These are phyloP conservation scores for Hydnomerulius pinastri DNA, from an alignment of 768 basidiomycete species.

Conservation along the genomic window DNA sequence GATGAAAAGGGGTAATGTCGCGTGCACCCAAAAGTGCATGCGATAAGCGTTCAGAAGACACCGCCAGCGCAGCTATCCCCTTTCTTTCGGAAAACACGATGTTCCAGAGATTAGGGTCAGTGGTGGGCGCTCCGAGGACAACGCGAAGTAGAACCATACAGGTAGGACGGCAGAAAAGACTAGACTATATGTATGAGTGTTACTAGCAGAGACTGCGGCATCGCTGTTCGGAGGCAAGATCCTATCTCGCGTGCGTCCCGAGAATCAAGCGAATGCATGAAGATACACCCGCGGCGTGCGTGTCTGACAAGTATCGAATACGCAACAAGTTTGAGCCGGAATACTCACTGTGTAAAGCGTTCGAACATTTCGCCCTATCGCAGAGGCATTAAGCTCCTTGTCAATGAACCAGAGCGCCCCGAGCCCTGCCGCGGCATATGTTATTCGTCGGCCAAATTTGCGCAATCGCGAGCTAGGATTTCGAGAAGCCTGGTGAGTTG, in stretches of 20 bases:
- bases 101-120: too few species aligned
- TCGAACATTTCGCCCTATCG: constrained; percentile 46
- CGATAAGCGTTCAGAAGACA: not conserved
- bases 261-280: too few species aligned
- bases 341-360: constrained; percentile 51
- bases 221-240: too few species aligned
- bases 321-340: not conserved
- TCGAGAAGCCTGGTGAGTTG: not conserved
- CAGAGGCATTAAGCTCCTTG: constrained; percentile 48
- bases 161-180: too few species aligned
- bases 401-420: constrained; percentile 41
- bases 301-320: not conserved
- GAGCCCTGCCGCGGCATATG: constrained; percentile 27
- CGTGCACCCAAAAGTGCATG: not conserved
- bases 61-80: not conserved
- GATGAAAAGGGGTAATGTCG: not conserved
- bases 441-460: constrained; percentile 21
- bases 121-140: too few species aligned
- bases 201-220: too few species aligned
- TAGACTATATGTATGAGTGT: too few species aligned
- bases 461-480: constrained; percentile 6
- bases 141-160: too few species aligned
- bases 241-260: too few species aligned
- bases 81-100: too few species aligned
- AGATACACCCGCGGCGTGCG: too few species aligned